Evolutionary conservation across 2,329 filamentous ascomycete species (phyloP), one percentile per base, ranked within the genome.

Genomic region (Xylariomycetidae sp.): DNA sequence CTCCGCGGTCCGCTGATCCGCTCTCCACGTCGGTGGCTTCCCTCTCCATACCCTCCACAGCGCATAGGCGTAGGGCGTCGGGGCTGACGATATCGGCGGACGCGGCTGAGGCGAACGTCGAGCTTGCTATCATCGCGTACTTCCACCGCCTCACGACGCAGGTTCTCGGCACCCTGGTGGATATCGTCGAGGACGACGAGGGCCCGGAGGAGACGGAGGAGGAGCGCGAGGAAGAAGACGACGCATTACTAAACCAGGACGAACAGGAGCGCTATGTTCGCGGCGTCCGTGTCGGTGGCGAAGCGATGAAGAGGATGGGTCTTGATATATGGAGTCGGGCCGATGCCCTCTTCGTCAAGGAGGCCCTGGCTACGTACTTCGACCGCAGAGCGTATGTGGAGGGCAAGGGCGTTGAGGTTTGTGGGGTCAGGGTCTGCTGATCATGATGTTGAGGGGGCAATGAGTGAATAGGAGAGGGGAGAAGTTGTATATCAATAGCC

Each of bases 81-180:
- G n/a, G n/a, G n/a, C n/a, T n/a, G n/a, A n/a, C n/a, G n/a, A n/a
- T n/a, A n/a, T 32, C 48, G n/a, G 48, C 52, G 2, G 55, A 57
- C 10, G 49, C 58, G 5, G 61, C 65, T 18, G 64, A 72, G 44
- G 70, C 72, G 27, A 58, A 63, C 29, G 54, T 74, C 9, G 82
- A 88, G 52, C 77, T 86, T 40, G 75, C 80, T 25, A 74, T 87
- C 31, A 84, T 89, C 34, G 80, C 83, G 1, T 92, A 88, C 57
- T 90, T 90, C 57, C 85, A 89, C 58, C 76, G 84, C 1, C 67
- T 87, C 32, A 88, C 85, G 1, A 72, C 74, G 3, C 68, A 75
- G 46, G 68, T 86, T 26, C 60, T 90, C 15, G 68, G 69, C 1
- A 71, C 74, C 3, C 56, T 88, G 33, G 70, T 72, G 1, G 75